phyloP scores from a whole-genome alignment of 768 basidiomycete species.

The Tricholoma sp. region DNA sequence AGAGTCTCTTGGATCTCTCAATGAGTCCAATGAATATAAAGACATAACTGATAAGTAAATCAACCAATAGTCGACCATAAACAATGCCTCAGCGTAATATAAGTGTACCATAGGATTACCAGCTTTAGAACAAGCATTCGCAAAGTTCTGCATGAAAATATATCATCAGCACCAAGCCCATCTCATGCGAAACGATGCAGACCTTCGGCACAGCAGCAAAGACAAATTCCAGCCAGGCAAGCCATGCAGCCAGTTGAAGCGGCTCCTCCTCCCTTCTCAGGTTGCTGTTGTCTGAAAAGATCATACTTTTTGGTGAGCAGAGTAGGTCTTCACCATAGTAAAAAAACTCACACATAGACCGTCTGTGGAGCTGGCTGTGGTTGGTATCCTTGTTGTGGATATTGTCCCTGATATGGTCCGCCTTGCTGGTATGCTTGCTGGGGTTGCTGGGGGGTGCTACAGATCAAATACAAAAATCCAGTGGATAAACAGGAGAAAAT shows the following conservation, averaged over 20 bases:
- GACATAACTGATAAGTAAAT: neutral
- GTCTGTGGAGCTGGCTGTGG: slow-evolving; percentile 60
- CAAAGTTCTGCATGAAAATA: slow-evolving; percentile 50
- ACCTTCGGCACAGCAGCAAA: slow-evolving; percentile 78
- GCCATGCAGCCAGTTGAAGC: slow-evolving; percentile 46
- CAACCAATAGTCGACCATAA: neutral
- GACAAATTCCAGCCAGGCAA: slow-evolving; percentile 56
- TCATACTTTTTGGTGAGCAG: neutral
- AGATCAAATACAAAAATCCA: neutral
- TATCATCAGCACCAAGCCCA: neutral
- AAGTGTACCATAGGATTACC: neutral
- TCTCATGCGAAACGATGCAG: slow-evolving; percentile 17
- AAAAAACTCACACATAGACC: slow-evolving; percentile 64
- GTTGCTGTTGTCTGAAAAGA: slow-evolving; percentile 42
- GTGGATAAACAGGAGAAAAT: slow-evolving; percentile 1
- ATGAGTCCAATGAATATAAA: neutral
- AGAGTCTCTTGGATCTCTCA: neutral
- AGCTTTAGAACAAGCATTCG: slow-evolving; percentile 59
- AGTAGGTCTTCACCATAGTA: neutral
- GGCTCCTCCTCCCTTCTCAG: slow-evolving; percentile 41
- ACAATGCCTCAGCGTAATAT: neutral
- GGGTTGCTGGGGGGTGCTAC: slow-evolving; percentile 51
- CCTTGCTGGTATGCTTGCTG: slow-evolving; percentile 60
- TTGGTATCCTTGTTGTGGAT: slow-evolving; percentile 52
- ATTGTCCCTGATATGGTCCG: slow-evolving; percentile 35